A percentile compares a stretch with the other conserved stretches of the same genome.
Evolutionary conservation across 139 green algal species (phyloP).

Genomic region (Coccomyxa sp.): DNA sequence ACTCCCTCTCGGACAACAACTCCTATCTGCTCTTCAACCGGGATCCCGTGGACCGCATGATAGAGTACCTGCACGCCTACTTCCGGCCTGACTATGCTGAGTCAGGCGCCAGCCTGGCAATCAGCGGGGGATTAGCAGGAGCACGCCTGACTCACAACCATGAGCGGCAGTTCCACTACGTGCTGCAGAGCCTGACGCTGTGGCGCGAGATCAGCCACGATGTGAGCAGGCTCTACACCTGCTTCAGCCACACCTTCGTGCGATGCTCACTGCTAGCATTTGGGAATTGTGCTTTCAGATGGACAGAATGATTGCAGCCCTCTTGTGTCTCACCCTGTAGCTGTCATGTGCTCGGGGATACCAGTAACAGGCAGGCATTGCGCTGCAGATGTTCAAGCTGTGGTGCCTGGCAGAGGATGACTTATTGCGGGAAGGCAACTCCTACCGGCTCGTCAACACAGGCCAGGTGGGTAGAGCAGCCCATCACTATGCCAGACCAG

Average conservation of each 20-base stretch:
- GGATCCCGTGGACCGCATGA: slow-evolving; percentile 77
- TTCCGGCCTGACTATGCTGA: slow-evolving; percentile 29
- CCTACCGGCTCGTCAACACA: slow-evolving; percentile 87
- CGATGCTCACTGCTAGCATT: too few species aligned
- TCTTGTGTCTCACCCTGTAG: too few species aligned
- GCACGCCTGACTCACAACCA: slow-evolving; percentile 87
- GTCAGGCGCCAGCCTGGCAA: slow-evolving; percentile 45
- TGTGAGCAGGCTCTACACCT: neutral
- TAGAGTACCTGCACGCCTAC: slow-evolving; percentile 44
- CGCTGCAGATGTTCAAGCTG: slow-evolving; percentile 81
- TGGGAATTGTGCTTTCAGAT: too few species aligned
- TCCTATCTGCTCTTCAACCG: slow-evolving; percentile 88
- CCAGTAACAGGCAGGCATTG: neutral
- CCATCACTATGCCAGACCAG: too few species aligned
- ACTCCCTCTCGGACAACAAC: slow-evolving; percentile 93
- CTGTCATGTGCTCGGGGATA: too few species aligned
- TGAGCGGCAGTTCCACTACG: slow-evolving; percentile 86
- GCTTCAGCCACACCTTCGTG: neutral
- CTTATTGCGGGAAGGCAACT: slow-evolving; percentile 72
- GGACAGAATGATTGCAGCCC: too few species aligned
- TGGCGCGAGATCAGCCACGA: slow-evolving; percentile 77
- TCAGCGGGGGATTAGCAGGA: slow-evolving; percentile 46
- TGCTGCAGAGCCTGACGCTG: slow-evolving; percentile 85
- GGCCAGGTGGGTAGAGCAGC: too few species aligned
- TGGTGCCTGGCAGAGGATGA: slow-evolving; percentile 86